A percentile compares a stretch with the other conserved stretches of the same genome.
phyloP scores from a whole-genome alignment of 2,329 filamentous ascomycete genomes.

The Hymenoscyphus repandus region DNA sequence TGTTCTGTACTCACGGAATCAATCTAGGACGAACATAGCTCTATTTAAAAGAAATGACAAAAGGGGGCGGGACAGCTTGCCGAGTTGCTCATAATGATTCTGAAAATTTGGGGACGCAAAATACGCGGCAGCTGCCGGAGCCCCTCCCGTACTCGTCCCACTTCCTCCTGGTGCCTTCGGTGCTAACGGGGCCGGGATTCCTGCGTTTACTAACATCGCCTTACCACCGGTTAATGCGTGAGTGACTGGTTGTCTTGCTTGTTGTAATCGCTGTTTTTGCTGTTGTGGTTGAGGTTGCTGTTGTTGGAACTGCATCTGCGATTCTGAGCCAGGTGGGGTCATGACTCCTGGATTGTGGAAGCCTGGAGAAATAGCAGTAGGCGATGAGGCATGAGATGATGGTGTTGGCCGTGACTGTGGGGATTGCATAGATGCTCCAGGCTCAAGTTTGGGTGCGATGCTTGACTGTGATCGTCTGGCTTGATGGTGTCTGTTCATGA shows the following conservation, averaged over 20 bases:
- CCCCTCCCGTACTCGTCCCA: conserved; percentile 35
- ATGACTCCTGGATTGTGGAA: conserved; percentile 55
- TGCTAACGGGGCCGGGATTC: conserved; percentile 22
- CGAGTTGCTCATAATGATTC: conserved; percentile 91
- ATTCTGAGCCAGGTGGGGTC: conserved; percentile 55
- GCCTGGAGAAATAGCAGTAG: conserved; percentile 57
- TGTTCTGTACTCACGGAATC: conserved; percentile 73
- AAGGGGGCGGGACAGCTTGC: conserved; percentile 64
- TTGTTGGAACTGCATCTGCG: conserved; percentile 46
- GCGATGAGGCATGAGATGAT: conserved; percentile 71
- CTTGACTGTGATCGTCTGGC: conserved; percentile 66
- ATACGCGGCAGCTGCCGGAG: conserved; percentile 47
- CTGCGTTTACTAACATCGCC: conserved; percentile 22
- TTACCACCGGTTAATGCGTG: conserved; percentile 25
- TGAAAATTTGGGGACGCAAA: conserved; percentile 80
- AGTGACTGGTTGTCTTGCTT: conserved; percentile 21
- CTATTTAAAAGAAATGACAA: conserved; percentile 42
- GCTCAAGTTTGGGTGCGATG: conserved; percentile 69
- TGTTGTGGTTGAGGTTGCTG: conserved; percentile 40
- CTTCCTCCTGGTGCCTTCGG: conserved; percentile 29
- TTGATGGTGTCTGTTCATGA: conserved; percentile 71
- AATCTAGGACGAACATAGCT: conserved; percentile 62
- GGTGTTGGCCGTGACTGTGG: conserved; percentile 78
- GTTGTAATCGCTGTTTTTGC: conserved; percentile 30
- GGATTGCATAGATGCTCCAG: conserved; percentile 43